Evolutionary conservation across 257 asterid species (phyloP), one percentile per base, ranked within the genome.

Genomic region (Solanum sparsipilum): DNA sequence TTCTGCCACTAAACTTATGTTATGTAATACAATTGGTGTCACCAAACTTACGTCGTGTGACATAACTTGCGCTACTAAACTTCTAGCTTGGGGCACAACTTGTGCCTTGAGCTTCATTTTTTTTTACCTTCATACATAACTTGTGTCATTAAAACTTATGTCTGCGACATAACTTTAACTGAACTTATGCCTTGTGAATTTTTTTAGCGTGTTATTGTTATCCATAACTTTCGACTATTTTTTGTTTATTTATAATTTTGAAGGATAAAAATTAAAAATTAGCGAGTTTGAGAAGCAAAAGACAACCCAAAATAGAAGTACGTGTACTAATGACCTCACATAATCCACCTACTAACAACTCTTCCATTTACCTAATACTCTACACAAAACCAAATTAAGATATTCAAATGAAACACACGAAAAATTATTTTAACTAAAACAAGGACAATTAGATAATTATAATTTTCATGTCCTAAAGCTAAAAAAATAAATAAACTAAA

Each of bases 171-270:
- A 25, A 5, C 7, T 65, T 65, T 0, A 65, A 5, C 4, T 11
- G 0, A 65, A 65, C 0, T 65, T 65, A 65, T 11, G 32, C 0
- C 3, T 11, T n/a, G 2, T 2, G 1, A 5, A 0, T 8, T n/a
- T 10, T 65, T 65, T 65, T 11, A 2, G 16, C 3, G 15, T 65
- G 1, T n/a, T n/a, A 1, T n/a, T 0, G 3, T 4, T 65, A 0
- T 65, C 1, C 63, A 65, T 10, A 11, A 65, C 0, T n/a, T 5
- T n/a, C 15, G 0, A 65, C 2, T n/a, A 1, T 65, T n/a, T 25
- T n/a, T n/a, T n/a, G 1, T 65, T 11, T 10, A 65, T 65, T 65
- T 10, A 65, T 10, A 63, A n/a, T 65, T 65, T 5, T n/a, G 3
- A 11, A n/a, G 27, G 27, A 60, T 21, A 60, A 23, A 23, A 21